Conservation (phyloP, 1,284 basidiomycete genomes). For the Sporisorium sorghi region DNA sequence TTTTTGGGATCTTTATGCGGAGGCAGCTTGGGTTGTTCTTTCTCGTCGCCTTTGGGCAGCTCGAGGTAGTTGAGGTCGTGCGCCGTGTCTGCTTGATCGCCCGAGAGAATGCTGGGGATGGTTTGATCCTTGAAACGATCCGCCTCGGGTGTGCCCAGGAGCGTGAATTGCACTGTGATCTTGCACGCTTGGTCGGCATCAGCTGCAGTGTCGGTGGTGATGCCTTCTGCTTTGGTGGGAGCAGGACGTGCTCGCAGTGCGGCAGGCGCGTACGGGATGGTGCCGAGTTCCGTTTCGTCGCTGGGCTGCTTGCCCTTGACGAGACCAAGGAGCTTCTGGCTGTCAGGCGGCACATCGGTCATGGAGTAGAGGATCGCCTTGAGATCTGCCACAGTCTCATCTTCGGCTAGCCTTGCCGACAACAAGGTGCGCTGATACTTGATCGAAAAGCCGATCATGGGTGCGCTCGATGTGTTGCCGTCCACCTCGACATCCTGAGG, state of each 20-base stretch:
- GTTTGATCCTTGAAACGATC: slow-evolving; percentile 76
- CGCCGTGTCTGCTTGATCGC: slow-evolving; percentile 29
- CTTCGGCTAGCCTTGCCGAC: slow-evolving; percentile 37
- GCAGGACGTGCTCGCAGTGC: slow-evolving; percentile 33
- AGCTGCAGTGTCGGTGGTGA: slow-evolving; percentile 27
- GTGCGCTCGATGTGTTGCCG: neutral
- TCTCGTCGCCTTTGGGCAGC: slow-evolving; percentile 14
- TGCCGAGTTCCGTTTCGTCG: slow-evolving; percentile 44
- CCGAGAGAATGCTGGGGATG: slow-evolving; percentile 26
- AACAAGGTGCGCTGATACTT: slow-evolving; percentile 50
- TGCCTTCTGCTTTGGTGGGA: slow-evolving; percentile 10
- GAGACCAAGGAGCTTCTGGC: slow-evolving; percentile 88
- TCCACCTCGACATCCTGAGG: slow-evolving; percentile 2
- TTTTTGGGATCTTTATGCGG: slow-evolving; percentile 43
- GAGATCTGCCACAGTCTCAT: slow-evolving; percentile 62
- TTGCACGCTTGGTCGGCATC: slow-evolving; percentile 38
- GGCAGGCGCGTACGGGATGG: slow-evolving; percentile 43
- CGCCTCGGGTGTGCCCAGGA: slow-evolving; percentile 58
- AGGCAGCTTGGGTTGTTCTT: slow-evolving; percentile 16
- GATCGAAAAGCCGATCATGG: slow-evolving; percentile 46
- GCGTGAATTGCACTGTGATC: slow-evolving; percentile 48
- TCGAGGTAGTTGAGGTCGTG: slow-evolving; percentile 48
- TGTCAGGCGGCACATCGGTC: slow-evolving; percentile 83
- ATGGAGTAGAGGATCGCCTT: slow-evolving; percentile 74
- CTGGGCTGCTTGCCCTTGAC: slow-evolving; percentile 84